Percentiles rank a stretch among this genome's conserved stretches.
Evolutionary conservation across 164 flowering plant species (phyloP).

Genomic region (Malania oleifera): DNA sequence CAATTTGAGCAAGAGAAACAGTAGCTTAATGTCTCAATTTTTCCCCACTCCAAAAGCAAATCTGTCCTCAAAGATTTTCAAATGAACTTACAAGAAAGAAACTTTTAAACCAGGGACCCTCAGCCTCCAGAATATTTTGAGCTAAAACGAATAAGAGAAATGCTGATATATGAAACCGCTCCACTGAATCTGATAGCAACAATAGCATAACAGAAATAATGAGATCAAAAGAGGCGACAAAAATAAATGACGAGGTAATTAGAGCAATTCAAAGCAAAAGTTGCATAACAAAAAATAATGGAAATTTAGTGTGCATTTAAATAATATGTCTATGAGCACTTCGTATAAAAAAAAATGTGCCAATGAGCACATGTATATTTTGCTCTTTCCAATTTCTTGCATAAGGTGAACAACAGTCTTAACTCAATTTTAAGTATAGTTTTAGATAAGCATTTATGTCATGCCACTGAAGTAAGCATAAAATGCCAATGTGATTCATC

Average conservation of each 20-base stretch:
- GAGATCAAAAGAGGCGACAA: neutral
- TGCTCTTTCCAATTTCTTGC: too few species aligned
- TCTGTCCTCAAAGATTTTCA: neutral
- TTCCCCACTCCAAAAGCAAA: neutral
- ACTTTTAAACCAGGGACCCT: constrained; percentile 89
- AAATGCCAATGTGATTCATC: too few species aligned
- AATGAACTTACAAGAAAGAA: constrained; percentile 64
- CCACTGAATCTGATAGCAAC: constrained; percentile 69
- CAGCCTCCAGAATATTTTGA: constrained; percentile 95
- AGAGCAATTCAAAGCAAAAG: neutral
- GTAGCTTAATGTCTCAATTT: neutral
- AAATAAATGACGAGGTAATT: neutral
- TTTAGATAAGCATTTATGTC: too few species aligned
- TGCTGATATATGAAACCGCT: constrained; percentile 92
- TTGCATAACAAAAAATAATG: too few species aligned
- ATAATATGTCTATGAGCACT: too few species aligned
- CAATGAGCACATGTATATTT: too few species aligned
- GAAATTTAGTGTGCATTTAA: too few species aligned
- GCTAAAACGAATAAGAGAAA: constrained; percentile 84
- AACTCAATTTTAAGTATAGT: too few species aligned
- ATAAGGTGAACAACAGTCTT: too few species aligned
- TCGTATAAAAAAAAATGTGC: too few species aligned
- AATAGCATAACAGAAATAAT: constrained; percentile 6
- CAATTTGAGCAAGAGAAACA: neutral
- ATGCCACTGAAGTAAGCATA: too few species aligned